Percentiles rank a stretch among this genome's conserved stretches.
phyloP scores from a whole-genome alignment of 345 rosid species.

The Erodium maritimum region DNA sequence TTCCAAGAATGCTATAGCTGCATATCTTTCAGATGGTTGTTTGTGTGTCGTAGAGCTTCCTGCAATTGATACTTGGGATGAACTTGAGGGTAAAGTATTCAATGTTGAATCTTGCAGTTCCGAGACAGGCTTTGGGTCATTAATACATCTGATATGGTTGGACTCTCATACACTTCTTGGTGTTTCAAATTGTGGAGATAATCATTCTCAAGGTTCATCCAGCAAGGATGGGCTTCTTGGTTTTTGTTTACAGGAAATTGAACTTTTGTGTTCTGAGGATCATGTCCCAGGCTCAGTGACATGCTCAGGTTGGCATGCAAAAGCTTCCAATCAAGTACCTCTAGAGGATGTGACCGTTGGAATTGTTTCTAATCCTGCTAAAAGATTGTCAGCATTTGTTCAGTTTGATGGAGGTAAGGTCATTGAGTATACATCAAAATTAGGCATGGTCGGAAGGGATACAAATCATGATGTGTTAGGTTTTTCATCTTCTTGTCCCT shows the following conservation, averaged over 20 bases:
- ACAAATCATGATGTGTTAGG: constrained; percentile 18
- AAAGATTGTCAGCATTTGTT: constrained; percentile 51
- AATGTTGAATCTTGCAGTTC: constrained; percentile 41
- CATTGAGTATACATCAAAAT: constrained; percentile 35
- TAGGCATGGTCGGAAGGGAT: constrained; percentile 34
- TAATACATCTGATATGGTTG: constrained; percentile 65
- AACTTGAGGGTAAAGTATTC: constrained; percentile 64
- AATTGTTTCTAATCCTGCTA: constrained; percentile 51
- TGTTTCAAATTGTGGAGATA: constrained; percentile 47
- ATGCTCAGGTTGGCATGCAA: constrained; percentile 71
- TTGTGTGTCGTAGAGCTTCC: constrained; percentile 77
- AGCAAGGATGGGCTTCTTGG: constrained; percentile 37
- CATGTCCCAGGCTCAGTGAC: constrained; percentile 45
- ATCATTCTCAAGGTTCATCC: constrained; percentile 23
- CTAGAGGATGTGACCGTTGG: constrained; percentile 47
- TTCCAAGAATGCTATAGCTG: constrained; percentile 56
- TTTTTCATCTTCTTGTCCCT: constrained; percentile 60
- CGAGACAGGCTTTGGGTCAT: constrained; percentile 44
- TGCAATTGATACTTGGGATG: constrained; percentile 54
- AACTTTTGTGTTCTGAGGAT: constrained; percentile 57
- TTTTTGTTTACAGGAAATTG: constrained; percentile 60
- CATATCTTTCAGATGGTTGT: constrained; percentile 55
- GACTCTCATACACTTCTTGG: constrained; percentile 58
- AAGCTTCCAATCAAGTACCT: constrained; percentile 24
- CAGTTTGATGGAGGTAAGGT: constrained; percentile 79